phyloP scores from a whole-genome alignment of 2,329 filamentous ascomycete species.

The Talaromyces albobiverticillius region DNA sequence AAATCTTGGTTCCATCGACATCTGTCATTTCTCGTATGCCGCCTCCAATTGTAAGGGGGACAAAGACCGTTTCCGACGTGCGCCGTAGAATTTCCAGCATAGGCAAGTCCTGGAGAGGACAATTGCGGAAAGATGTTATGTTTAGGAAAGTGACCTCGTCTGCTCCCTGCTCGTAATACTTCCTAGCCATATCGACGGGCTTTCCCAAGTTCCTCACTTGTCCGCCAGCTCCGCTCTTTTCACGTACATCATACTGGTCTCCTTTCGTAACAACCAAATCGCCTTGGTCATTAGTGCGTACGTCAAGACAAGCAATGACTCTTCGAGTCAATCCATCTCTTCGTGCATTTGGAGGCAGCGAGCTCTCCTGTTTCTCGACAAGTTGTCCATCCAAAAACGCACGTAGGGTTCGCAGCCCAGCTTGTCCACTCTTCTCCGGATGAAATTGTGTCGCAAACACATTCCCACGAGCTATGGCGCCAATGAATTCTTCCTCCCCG shows the following conservation, averaged over 20 bases:
- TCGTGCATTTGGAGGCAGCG: slow-evolving; percentile 20
- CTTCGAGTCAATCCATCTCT: slow-evolving; percentile 79
- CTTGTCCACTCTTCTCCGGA: slow-evolving; percentile 92
- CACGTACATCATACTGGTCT: slow-evolving; percentile 96
- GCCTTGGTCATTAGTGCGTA: slow-evolving; percentile 88
- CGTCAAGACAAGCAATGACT: slow-evolving; percentile 93
- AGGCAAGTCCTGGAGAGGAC: slow-evolving; percentile 82
- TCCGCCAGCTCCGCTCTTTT: slow-evolving; percentile 65
- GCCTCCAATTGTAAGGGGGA: slow-evolving; percentile 91
- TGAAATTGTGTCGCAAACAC: slow-evolving; percentile 94
- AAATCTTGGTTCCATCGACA: slow-evolving; percentile 79
- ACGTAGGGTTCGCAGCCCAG: slow-evolving; percentile 77
- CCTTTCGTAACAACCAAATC: slow-evolving; percentile 98
- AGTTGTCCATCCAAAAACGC: slow-evolving; percentile 78
- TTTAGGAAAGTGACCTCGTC: slow-evolving; percentile 98
- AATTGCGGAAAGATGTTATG: slow-evolving; percentile 97
- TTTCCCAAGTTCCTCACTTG: slow-evolving; percentile 91
- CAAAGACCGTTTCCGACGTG: slow-evolving; percentile 88
- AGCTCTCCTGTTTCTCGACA: slow-evolving; percentile 50
- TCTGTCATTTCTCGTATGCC: slow-evolving; percentile 93
- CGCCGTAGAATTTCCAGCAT: slow-evolving; percentile 92
- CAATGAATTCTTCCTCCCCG: slow-evolving; percentile 84
- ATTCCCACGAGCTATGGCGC: slow-evolving; percentile 81
- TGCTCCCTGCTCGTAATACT: slow-evolving; percentile 93
- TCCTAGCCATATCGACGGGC: slow-evolving; percentile 88